phyloP scores from a whole-genome alignment of 2,329 filamentous ascomycete species.

The Pyricularia sp. region DNA sequence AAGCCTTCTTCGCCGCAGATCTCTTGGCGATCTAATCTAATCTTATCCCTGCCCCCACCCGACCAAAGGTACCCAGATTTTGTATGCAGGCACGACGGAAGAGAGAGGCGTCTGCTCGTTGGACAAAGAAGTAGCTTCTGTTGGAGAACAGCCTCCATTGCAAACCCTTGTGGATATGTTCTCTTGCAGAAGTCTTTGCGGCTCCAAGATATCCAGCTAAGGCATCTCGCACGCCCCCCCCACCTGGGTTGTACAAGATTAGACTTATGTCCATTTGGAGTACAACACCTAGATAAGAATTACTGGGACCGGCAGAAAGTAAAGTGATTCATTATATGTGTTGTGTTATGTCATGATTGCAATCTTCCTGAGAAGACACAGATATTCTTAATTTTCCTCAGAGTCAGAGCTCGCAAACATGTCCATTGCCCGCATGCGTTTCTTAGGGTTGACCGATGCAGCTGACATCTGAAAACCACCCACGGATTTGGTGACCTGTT shows the following conservation, averaged over 20 bases:
- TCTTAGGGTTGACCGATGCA: constrained; percentile 22
- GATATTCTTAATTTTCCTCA: constrained; percentile 16
- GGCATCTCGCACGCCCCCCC: background rate
- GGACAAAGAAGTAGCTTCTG: background rate
- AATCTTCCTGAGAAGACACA: background rate
- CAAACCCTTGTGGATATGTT: background rate
- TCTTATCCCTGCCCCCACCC: background rate
- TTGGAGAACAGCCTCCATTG: background rate
- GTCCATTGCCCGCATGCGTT: constrained; percentile 66
- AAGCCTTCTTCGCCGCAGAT: background rate
- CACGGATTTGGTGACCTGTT: constrained; percentile 4
- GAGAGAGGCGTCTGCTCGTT: background rate
- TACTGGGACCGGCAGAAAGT: background rate
- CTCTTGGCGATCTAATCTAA: constrained; percentile 9
- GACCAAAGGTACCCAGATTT: background rate
- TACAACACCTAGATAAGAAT: background rate
- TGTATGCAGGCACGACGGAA: background rate
- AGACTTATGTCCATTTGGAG: background rate
- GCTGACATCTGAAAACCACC: constrained; percentile 14
- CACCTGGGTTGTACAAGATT: background rate
- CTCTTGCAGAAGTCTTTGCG: background rate
- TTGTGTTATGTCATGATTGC: background rate
- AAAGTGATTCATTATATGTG: background rate
- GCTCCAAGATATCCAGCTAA: background rate
- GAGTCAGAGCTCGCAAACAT: constrained; percentile 71